Evolutionary conservation across 179 eudicot species (phyloP).

Genomic region (Heliamphora pulchella): DNA sequence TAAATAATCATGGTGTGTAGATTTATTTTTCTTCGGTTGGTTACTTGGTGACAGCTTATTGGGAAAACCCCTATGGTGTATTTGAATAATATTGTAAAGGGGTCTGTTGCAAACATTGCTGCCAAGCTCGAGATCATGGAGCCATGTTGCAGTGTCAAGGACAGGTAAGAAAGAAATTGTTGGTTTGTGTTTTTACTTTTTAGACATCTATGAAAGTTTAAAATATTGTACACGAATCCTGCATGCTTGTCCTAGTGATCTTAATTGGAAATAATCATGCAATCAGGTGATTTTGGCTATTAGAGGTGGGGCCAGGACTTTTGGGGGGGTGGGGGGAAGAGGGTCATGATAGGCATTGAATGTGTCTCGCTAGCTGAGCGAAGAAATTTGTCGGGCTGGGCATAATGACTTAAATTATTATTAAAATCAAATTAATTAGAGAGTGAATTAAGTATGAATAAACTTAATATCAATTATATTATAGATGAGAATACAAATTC

Average conservation of each 20-base stretch:
- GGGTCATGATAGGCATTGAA: too few relatives aligned
- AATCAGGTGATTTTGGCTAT: not conserved
- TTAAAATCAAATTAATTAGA: too few relatives aligned
- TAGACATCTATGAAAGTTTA: not conserved
- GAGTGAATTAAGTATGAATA: too few relatives aligned
- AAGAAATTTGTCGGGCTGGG: too few relatives aligned
- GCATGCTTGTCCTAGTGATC: not conserved
- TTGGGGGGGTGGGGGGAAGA: too few relatives aligned
- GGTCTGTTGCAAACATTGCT: conserved; percentile 85
- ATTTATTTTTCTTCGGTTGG: not conserved
- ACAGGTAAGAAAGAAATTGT: conserved; percentile 45
- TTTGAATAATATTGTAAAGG: conserved; percentile 69
- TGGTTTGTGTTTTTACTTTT: not conserved
- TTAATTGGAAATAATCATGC: not conserved
- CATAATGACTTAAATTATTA: too few relatives aligned
- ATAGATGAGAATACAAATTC: too few relatives aligned
- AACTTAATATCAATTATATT: too few relatives aligned
- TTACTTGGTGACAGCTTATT: conserved; percentile 57
- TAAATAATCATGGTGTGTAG: not conserved
- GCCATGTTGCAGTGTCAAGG: conserved; percentile 98
- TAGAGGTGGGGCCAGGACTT: too few relatives aligned
- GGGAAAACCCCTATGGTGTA: conserved; percentile 98
- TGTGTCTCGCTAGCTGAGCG: too few relatives aligned
- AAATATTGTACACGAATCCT: not conserved
- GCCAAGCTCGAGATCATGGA: conserved; percentile 99